phyloP scores from a whole-genome alignment of 768 basidiomycete genomes.

The Mycena rebaudengoi region DNA sequence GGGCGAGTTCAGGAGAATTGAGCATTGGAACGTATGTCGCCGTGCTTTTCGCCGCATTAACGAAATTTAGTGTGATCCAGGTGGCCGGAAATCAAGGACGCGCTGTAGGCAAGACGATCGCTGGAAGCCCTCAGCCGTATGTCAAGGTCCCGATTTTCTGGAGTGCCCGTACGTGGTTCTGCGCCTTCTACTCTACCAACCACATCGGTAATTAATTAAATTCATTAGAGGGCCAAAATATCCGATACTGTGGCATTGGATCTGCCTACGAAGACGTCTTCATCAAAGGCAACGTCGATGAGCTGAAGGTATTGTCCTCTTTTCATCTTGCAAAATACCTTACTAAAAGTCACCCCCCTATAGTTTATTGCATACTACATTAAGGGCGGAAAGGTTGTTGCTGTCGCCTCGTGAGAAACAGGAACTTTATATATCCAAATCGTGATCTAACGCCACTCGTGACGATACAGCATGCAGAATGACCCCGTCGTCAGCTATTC shows the following conservation, averaged over 20 bases:
- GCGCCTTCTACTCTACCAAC: background rate
- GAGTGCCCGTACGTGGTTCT: conserved; percentile 75
- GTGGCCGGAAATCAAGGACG: conserved; percentile 90
- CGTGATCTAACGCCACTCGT: background rate
- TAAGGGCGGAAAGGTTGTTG: conserved; percentile 68
- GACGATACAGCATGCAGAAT: conserved; percentile 69
- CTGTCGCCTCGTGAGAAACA: conserved; percentile 64
- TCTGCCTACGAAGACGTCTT: conserved; percentile 78
- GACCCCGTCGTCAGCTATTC: conserved; percentile 84
- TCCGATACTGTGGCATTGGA: conserved; percentile 85
- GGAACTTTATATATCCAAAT: background rate
- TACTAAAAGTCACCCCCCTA: background rate
- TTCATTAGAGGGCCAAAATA: conserved; percentile 77
- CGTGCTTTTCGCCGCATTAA: background rate
- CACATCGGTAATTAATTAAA: too few relatives aligned
- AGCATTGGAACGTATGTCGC: conserved; percentile 85
- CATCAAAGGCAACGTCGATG: conserved; percentile 76
- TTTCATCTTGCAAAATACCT: background rate
- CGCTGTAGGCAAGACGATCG: conserved; percentile 81
- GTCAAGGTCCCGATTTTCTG: conserved; percentile 88
- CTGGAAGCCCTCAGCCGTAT: conserved; percentile 71
- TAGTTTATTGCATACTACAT: conserved; percentile 87
- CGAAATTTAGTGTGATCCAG: conserved; percentile 39
- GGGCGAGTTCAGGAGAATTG: conserved; percentile 68
- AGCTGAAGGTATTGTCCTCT: conserved; percentile 72